Evolutionary conservation across 2,329 filamentous ascomycete genomes (phyloP).

Genomic region (Arthrobotrys musiformis): DNA sequence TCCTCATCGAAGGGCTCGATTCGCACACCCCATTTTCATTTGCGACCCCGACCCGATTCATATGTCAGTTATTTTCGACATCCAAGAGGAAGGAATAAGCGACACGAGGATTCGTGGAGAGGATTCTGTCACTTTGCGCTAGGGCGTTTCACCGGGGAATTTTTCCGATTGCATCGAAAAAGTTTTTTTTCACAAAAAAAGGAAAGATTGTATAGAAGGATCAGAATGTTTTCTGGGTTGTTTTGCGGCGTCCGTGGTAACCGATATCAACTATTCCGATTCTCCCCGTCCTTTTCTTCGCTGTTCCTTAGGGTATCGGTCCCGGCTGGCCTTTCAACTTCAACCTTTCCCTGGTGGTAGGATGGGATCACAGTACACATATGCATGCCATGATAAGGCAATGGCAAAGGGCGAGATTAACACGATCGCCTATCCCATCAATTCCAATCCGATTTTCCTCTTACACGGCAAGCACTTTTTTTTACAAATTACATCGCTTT

Average conservation of each 20-base stretch:
- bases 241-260: not conserved
- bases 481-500: conserved; percentile 20
- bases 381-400: not conserved
- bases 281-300: not conserved
- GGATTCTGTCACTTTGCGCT: not conserved
- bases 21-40: conserved; percentile 26
- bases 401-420: conserved; percentile 6
- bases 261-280: not conserved
- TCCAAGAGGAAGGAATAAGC: conserved; percentile 27
- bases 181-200: not conserved
- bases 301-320: not conserved
- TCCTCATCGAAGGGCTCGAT: conserved; percentile 18
- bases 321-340: not conserved
- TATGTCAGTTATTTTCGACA: conserved; percentile 55
- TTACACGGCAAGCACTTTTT: conserved; percentile 19
- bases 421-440: not conserved
- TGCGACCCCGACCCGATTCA: conserved; percentile 32
- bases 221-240: conserved; percentile 23
- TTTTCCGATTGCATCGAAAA: conserved; percentile 18
- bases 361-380: conserved; percentile 25
- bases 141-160: conserved; percentile 3
- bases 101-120: conserved; percentile 12
- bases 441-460: not conserved
- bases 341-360: not conserved
- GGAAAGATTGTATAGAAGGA: conserved; percentile 34